Percentiles rank a stretch among this genome's conserved stretches.
Evolutionary conservation across 257 asterid genomes (phyloP).

Genomic region (Petrea volubilis): DNA sequence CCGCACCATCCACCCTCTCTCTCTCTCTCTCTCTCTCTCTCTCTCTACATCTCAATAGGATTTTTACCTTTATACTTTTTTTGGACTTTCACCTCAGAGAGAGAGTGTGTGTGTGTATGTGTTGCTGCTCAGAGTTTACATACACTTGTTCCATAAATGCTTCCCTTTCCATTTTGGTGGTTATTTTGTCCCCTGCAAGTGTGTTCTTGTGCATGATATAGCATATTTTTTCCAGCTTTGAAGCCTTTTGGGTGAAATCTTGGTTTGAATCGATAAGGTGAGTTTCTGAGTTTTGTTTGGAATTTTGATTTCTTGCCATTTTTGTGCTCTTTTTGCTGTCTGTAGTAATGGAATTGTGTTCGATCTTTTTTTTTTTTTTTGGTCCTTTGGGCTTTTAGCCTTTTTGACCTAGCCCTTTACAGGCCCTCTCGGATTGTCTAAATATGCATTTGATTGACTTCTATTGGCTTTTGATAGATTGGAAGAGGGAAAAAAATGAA

Average conservation of each 20-base stretch:
- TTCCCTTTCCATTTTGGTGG: background rate
- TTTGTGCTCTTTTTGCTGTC: background rate
- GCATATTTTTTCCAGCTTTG: conserved; percentile 25
- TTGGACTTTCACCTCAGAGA: conserved; percentile 8
- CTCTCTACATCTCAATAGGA: conserved; percentile 14
- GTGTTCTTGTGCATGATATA: conserved; percentile 8
- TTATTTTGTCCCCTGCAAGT: background rate
- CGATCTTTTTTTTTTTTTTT: background rate
- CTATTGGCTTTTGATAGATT: conserved; percentile 1
- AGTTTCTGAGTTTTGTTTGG: conserved; percentile 18
- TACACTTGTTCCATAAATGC: background rate
- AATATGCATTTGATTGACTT: conserved; percentile 7
- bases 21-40: conserved; percentile 8
- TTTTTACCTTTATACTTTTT: background rate
- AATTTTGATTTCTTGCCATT: background rate
- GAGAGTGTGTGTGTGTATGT: conserved; percentile 17
- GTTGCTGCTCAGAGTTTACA: conserved; percentile 14
- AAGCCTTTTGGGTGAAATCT: conserved; percentile 27
- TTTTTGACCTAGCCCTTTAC: background rate
- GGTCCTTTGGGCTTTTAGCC: background rate
- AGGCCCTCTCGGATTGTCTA: conserved; percentile 1
- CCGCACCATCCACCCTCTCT: conserved; percentile 1
- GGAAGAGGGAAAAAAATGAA: too few species aligned
- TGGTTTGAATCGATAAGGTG: conserved; percentile 42
- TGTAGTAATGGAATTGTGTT: conserved; percentile 21